A percentile compares a stretch with the other conserved stretches of the same genome.
Conservation (phyloP, 768 basidiomycete species). For the Mycena leptocephala region DNA sequence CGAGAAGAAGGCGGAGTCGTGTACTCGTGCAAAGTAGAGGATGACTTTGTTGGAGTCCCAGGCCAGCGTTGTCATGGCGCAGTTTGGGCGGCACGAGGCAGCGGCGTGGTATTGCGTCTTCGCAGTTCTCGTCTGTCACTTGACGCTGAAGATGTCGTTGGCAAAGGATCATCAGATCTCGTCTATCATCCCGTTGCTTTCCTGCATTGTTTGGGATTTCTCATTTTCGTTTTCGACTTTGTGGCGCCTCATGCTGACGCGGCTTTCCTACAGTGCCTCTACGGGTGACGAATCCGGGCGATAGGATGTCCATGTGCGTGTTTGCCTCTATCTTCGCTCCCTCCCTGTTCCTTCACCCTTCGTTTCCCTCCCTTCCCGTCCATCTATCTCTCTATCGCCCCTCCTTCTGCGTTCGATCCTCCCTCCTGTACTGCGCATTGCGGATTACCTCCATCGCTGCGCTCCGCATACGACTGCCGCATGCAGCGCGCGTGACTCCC, state of each 20-base stretch:
- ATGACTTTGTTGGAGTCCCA: background rate
- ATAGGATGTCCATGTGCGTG: constrained; percentile 36
- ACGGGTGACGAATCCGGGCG: constrained; percentile 34
- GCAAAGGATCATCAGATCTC: background rate
- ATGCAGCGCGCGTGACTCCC: constrained; percentile 9
- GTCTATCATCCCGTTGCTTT: background rate
- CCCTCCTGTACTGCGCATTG: background rate
- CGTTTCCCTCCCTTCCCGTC: too few relatives aligned
- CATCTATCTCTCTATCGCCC: too few relatives aligned
- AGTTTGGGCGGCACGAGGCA: constrained; percentile 31
- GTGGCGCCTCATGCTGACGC: constrained; percentile 18
- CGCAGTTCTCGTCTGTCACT: background rate
- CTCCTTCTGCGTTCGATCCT: background rate
- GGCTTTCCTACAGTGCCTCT: constrained; percentile 21
- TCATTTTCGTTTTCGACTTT: background rate
- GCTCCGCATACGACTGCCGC: background rate
- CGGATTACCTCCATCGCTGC: constrained; percentile 1
- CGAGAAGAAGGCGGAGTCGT: background rate
- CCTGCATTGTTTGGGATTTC: background rate
- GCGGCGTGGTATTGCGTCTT: constrained; percentile 1
- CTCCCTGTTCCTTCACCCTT: too few relatives aligned
- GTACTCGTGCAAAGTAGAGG: background rate
- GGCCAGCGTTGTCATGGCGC: background rate
- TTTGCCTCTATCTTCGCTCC: background rate
- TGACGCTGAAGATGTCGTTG: background rate